These are phyloP conservation scores for Cryptococcus wingfieldii DNA, from an alignment of 1,284 basidiomycete genomes.

Conservation along the genomic window DNA sequence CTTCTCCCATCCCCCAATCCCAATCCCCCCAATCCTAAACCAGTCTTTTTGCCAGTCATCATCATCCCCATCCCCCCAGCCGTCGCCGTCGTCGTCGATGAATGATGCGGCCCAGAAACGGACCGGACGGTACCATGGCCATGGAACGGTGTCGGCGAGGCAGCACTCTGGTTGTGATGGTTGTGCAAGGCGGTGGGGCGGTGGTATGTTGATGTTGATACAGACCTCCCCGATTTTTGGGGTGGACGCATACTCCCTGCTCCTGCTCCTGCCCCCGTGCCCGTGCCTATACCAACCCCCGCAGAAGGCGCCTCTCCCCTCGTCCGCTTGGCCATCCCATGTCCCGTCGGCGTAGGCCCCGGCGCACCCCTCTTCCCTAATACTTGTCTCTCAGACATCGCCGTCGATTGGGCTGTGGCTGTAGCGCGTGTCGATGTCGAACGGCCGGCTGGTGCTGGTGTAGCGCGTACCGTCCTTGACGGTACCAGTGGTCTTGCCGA, in stretches of 20 bases:
- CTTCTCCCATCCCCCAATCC: not conserved
- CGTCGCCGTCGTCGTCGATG: too few relatives aligned
- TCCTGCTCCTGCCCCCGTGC: not conserved
- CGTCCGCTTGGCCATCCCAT: not conserved
- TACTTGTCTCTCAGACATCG: too few relatives aligned
- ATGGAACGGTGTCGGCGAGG: not conserved
- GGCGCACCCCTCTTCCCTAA: not conserved
- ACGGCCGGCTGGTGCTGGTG: constrained; percentile 13
- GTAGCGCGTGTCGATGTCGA: constrained; percentile 1
- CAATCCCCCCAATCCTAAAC: constrained; percentile 1
- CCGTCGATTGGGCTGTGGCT: not conserved
- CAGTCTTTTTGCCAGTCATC: not conserved
- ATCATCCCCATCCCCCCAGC: not conserved
- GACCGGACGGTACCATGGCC: too few relatives aligned
- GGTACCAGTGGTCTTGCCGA: constrained; percentile 14
- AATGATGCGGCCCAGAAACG: too few relatives aligned
- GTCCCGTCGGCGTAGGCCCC: not conserved
- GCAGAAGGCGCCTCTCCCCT: not conserved
- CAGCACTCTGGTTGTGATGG: not conserved
- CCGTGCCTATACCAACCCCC: not conserved
- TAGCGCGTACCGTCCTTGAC: constrained; percentile 16
- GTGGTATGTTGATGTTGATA: not conserved
- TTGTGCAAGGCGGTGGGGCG: not conserved
- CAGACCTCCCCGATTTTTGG: not conserved
- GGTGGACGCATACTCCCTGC: not conserved